Evolutionary conservation across 176 grass and related monocot species (phyloP), one percentile per base, ranked within the genome.

Genomic region (Cenchrus purpureus): DNA sequence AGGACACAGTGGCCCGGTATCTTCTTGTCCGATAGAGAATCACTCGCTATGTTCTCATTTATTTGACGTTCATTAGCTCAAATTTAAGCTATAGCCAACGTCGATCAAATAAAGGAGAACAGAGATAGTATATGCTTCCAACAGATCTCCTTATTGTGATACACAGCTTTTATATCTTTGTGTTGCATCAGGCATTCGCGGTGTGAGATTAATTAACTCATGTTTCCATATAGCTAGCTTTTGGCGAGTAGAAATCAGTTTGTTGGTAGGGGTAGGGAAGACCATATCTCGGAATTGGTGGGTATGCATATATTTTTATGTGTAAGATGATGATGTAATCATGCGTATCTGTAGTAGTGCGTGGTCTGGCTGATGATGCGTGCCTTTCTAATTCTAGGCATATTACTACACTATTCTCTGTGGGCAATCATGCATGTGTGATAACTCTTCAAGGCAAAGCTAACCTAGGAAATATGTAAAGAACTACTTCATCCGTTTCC

Each of bases 271-370:
- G 60, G 65, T 49, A 81, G 72, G 65, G 78, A 54, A 72, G 78
- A 82, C 78, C 46, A 73, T 82, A 56, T 74, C 72, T 56, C 54
- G 65, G 48, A 89, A 66, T 28, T 3, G 20, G 43, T 37, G 37
- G 44, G 17, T 80, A 50, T 55, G 15, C 58, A 29, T 49, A 25
- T 25, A 25, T 25, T 25, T 53, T 58, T 58, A 70, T 70, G 43
- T 70, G 43, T 45, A 63, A 69, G 44, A 6, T 68, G 52, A 81
- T 85, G 87, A 52, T 76, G 78, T 59, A 65, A 82, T 86, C 83
- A 56, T 56, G 17, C 17, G 34, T 79, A 12, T 51, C 49, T 50
- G 65, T 72, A 45, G 75, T 69, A 69, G 34, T 34, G 34, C 67
- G 67, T 81, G 37, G 65, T 45, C 61, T 77, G 43, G 19, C 4